Percentiles rank a stretch among this genome's conserved stretches.
phyloP scores from a whole-genome alignment of 2,329 filamentous ascomycete genomes.

The Bipolaris gigantea region DNA sequence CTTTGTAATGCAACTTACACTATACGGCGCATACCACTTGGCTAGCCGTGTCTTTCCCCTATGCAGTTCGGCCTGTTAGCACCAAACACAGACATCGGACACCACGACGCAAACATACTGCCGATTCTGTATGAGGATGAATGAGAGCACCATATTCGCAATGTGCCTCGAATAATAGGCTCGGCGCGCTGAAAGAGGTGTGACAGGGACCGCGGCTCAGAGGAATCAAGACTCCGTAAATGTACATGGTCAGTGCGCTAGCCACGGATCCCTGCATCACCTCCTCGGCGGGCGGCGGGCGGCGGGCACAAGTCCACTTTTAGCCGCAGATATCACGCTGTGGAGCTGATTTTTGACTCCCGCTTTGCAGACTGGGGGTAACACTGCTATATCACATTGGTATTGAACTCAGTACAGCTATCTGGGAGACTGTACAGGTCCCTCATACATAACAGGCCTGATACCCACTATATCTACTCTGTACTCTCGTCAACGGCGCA shows the following conservation, averaged over 20 bases:
- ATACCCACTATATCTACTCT: conserved; percentile 10
- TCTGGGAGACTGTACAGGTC: not conserved
- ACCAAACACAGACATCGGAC: not conserved
- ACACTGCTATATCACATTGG: not conserved
- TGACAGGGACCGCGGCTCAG: conserved; percentile 1
- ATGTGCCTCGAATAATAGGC: conserved; percentile 10
- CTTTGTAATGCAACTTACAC: conserved; percentile 51
- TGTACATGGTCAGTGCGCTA: conserved; percentile 7
- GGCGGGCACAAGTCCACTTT: conserved; percentile 14
- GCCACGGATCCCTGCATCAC: conserved; percentile 5
- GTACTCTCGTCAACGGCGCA: conserved; percentile 22
- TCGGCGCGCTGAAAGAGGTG: conserved; percentile 11
- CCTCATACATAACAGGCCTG: not conserved
- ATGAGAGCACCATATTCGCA: conserved; percentile 68
- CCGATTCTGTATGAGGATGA: conserved; percentile 86
- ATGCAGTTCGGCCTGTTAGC: conserved; percentile 1
- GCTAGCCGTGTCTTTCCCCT: conserved; percentile 98
- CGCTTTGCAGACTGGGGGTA: not conserved
- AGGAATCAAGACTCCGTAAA: conserved; percentile 2
- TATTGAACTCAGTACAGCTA: not conserved
- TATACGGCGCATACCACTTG: conserved; percentile 99
- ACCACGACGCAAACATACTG: conserved; percentile 59
- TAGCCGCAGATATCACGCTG: conserved; percentile 7
- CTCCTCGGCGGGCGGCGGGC: not conserved
- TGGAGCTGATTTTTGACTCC: not conserved